A percentile compares a stretch with the other conserved stretches of the same genome.
These are phyloP conservation scores for Fusarium palustre DNA, from an alignment of 2,329 filamentous ascomycete genomes.

Conservation along the genomic window DNA sequence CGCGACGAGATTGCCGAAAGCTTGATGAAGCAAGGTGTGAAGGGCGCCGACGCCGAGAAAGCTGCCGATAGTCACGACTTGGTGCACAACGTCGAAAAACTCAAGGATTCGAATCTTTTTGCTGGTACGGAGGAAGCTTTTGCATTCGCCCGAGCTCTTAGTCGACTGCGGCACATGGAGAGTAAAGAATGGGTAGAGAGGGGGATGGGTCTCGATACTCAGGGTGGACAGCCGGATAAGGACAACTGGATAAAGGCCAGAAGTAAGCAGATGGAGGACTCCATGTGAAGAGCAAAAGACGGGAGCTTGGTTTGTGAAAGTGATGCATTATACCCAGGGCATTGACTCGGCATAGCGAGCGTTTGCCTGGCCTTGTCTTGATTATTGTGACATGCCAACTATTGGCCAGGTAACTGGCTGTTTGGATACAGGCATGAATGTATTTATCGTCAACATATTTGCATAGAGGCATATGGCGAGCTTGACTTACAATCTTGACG, in stretches of 20 bases:
- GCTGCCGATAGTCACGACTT: conserved; percentile 85
- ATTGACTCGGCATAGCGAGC: conserved; percentile 45
- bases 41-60: conserved; percentile 61
- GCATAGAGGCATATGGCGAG: conserved; percentile 7
- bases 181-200: conserved; percentile 95
- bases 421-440: conserved; percentile 19
- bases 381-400: conserved; percentile 31
- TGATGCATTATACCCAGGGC: conserved; percentile 48
- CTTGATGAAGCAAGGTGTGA: conserved; percentile 63
- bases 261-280: conserved; percentile 76
- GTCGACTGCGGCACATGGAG: conserved; percentile 89
- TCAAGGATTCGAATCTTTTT: conserved; percentile 90
- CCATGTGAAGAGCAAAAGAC: conserved; percentile 60
- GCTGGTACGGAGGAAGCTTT: conserved; percentile 96
- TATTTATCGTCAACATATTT: conserved; percentile 17
- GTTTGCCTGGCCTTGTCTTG: conserved; percentile 45
- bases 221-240: conserved; percentile 73
- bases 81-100: conserved; percentile 82
- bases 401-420: conserved; percentile 19
- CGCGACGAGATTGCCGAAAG: conserved; percentile 72
- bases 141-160: conserved; percentile 91
- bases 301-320: conserved; percentile 21
- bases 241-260: conserved; percentile 74
- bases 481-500: not conserved
- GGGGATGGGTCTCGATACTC: conserved; percentile 73